Evolutionary conservation across 768 basidiomycete species (phyloP), one percentile per base, ranked within the genome.

Genomic region (Auricularia cornea): DNA sequence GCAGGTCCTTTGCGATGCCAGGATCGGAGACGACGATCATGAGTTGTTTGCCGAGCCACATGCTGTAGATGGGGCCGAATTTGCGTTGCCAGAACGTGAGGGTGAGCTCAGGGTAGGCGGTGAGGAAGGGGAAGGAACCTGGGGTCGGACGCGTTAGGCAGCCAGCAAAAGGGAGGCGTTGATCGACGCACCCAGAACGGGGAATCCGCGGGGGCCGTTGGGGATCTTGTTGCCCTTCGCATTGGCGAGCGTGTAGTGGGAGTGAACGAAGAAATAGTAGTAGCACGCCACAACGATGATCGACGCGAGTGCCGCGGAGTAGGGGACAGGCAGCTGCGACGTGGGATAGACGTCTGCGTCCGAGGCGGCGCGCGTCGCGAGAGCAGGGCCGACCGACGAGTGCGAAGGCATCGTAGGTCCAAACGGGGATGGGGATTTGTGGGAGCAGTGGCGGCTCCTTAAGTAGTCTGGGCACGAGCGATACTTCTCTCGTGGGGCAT

Each of bases 41-140:
- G 23, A 80, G 76, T 64, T 80, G 80, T 64, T 79, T 76, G 20
- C 81, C 81, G 26, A 82, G 73, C 74, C 75, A 78, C 60, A 82
- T 63, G 6, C 80, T 81, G 65, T 76, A 81, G 12, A 82, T 62
- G 0, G 78, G 70, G 0, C 81, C 81, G 62, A 74, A 81, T 61
- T 74, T 73, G 62, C 76, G 75, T 1, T 77, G 73, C 80, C 80
- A 81, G 38, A 68, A 63, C 60, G 78, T 73, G 18, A 81, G 71
- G 1, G 73, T 74, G 30, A 77, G 72, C 68, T 81, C 81, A 3
- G 81, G 79, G 41, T 77, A 80, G 16, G 72, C 62, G 3, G 54
- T 57, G 54, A 57, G 54, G 54, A 57, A 75, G 75, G 26, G 80
- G 71, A 68, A 75, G 59, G 59, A 57, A 26, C 54, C 54, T 57